Evolutionary conservation across 352 stramenopile genomes (phyloP).

Genomic region (Globisporangium carolinianum): DNA sequence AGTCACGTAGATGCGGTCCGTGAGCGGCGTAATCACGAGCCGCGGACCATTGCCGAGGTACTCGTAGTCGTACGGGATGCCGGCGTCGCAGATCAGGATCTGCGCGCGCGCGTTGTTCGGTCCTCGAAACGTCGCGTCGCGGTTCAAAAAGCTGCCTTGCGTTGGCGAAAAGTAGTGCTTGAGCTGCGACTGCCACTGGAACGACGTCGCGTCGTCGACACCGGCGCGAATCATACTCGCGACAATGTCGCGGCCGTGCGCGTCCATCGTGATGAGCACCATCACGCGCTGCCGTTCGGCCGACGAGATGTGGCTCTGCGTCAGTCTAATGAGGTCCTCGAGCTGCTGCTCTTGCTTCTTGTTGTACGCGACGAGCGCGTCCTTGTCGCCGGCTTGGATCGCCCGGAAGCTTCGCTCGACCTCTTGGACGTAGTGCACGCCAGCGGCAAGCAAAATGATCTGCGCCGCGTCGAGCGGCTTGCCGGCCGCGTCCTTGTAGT

Average conservation of each 20-base stretch:
- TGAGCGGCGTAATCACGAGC: slow-evolving; percentile 94
- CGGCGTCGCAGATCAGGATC: slow-evolving; percentile 90
- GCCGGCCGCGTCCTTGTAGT: slow-evolving; percentile 87
- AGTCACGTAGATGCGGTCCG: slow-evolving; percentile 96
- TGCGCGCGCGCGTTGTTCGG: slow-evolving; percentile 70
- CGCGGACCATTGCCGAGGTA: slow-evolving; percentile 93
- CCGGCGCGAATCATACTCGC: slow-evolving; percentile 91
- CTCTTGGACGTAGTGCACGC: slow-evolving; percentile 91
- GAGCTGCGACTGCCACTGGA: slow-evolving; percentile 94
- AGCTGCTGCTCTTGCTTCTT: slow-evolving; percentile 91
- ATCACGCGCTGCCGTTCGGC: slow-evolving; percentile 92
- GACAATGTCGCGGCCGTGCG: slow-evolving; percentile 93
- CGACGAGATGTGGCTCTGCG: slow-evolving; percentile 88
- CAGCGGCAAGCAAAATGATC: slow-evolving; percentile 91
- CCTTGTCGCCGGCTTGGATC: slow-evolving; percentile 75
- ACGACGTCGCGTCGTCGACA: slow-evolving; percentile 77
- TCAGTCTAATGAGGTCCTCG: slow-evolving; percentile 91
- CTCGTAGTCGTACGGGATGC: slow-evolving; percentile 95
- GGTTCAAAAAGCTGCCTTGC: slow-evolving; percentile 85
- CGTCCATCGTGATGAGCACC: slow-evolving; percentile 95
- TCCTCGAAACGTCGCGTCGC: slow-evolving; percentile 86
- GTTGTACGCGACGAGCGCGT: slow-evolving; percentile 89
- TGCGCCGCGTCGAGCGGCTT: slow-evolving; percentile 92
- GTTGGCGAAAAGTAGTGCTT: slow-evolving; percentile 92
- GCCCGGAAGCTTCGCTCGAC: slow-evolving; percentile 81